A percentile compares a stretch with the other conserved stretches of the same genome.
Evolutionary conservation across 2,329 filamentous ascomycete genomes (phyloP).

Genomic region (Mollisia scopiformis): DNA sequence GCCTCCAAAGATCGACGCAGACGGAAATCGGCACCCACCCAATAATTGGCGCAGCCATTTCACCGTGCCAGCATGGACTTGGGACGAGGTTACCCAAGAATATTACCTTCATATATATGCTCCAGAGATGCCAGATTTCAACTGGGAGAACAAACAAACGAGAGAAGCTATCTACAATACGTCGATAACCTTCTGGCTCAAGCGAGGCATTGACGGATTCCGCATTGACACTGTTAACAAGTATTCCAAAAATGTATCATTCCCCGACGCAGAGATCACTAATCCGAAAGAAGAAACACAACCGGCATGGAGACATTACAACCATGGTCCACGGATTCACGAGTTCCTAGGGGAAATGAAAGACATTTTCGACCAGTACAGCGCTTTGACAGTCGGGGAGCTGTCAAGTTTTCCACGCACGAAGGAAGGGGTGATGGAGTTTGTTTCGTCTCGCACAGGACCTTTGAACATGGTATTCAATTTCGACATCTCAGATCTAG

Average conservation of each 20-base stretch:
- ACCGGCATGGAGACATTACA: conserved; percentile 43
- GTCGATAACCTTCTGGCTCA: conserved; percentile 78
- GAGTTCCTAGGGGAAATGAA: conserved; percentile 70
- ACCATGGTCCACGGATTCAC: conserved; percentile 67
- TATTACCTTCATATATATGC: conserved; percentile 80
- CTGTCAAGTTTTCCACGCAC: conserved; percentile 50
- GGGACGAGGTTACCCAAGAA: conserved; percentile 68
- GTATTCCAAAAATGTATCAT: conserved; percentile 64
- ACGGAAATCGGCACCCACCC: conserved; percentile 68
- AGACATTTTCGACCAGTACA: conserved; percentile 58
- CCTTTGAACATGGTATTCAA: conserved; percentile 38
- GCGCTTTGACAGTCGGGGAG: conserved; percentile 70
- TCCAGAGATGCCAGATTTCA: conserved; percentile 77
- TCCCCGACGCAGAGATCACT: conserved; percentile 59
- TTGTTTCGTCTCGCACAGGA: not conserved
- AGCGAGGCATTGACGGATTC: conserved; percentile 73
- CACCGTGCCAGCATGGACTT: conserved; percentile 66
- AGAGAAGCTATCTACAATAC: conserved; percentile 71
- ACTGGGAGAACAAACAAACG: conserved; percentile 75
- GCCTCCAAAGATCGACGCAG: conserved; percentile 51
- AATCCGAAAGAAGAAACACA: conserved; percentile 48
- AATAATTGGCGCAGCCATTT: conserved; percentile 74
- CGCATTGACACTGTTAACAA: conserved; percentile 74
- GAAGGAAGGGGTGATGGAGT: not conserved
- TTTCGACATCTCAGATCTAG: conserved; percentile 53